Conservation (phyloP, 768 basidiomycete genomes). For the Gymnopilus junonius region DNA sequence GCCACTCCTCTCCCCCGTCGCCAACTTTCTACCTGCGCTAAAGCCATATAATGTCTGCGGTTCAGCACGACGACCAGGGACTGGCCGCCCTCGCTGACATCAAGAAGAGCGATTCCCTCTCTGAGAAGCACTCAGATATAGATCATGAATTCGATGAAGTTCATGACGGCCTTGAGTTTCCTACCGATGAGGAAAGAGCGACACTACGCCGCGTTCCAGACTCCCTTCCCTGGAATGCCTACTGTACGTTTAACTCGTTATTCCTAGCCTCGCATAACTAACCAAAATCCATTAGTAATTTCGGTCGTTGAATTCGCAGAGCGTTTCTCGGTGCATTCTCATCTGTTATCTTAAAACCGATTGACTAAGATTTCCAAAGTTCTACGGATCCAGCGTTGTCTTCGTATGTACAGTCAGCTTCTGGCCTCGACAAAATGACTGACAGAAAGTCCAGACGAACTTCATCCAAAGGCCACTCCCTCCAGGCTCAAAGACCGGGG, state of each 20-base stretch:
- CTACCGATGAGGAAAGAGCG: constrained; percentile 61
- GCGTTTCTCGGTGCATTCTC: constrained; percentile 63
- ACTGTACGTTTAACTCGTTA: constrained; percentile 38
- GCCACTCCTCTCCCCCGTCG: not conserved
- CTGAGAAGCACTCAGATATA: constrained; percentile 20
- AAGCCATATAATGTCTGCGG: constrained; percentile 23
- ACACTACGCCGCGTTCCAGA: constrained; percentile 69
- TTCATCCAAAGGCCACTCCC: constrained; percentile 79
- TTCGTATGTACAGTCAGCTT: constrained; percentile 37
- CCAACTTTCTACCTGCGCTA: not conserved
- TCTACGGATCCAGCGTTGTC: constrained; percentile 53
- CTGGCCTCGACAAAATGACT: not conserved
- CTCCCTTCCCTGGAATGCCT: constrained; percentile 59
- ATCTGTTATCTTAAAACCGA: not conserved
- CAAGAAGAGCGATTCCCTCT: constrained; percentile 19
- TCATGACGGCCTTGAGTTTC: constrained; percentile 63
- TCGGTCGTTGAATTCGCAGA: constrained; percentile 73
- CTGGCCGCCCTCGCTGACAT: constrained; percentile 17
- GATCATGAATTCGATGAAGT: constrained; percentile 33
- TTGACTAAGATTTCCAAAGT: constrained; percentile 27
- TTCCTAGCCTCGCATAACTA: not conserved
- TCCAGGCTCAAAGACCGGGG: constrained; percentile 65
- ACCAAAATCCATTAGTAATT: constrained; percentile 48
- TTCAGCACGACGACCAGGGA: constrained; percentile 21
- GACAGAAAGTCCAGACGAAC: constrained; percentile 52